Base-by-base conservation (phyloP, 169 alveolate species). In the Plasmodium gonderi region DNA sequence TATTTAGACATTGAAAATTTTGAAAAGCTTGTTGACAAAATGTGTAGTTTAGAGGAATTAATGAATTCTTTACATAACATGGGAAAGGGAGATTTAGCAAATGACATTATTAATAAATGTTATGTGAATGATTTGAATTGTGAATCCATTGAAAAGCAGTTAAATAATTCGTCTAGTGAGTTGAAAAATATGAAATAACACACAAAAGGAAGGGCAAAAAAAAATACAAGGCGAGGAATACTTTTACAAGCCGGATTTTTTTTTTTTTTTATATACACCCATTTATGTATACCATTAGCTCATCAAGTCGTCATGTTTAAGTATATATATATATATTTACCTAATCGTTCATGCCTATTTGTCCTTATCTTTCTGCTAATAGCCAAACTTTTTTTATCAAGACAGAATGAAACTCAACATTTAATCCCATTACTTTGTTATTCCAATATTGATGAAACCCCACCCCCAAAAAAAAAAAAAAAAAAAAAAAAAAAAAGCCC, bases 101-200 rank as follows among this genome's bases (percentile, higher is more conserved):
- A 54, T 60, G 87, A 87, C 44, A 7, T 87, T 42, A 77, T 76
- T 36, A 54, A 74, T 64, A 87, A 75, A 54, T 68, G 93, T 31
- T 87, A 74, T 42, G 44, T 26, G n/a, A 87, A 87, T 65, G 93
- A 87, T 38, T 29, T 75, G 45, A 87, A 87, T 29, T 87, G 93
- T 11, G 93, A 87, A 17, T 42, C 64, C 17, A 87, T 87, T 29
- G 89, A 87, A 20, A 87, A 87, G 68, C 93, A 75, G 45, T 44
- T 87, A 33, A 87, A 87, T 45, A 44, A 23, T 75, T 9, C 42
- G 5, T 87, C 85, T 33, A 31, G 45, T 47, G 93, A 87, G 47
- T 31, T 87, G 31, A 75, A 14, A 33, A 83, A 74, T 17, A 83
- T 69, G 77, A 83, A 83, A 26, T 72, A 44, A 47, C 23, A 36